These are phyloP conservation scores for Tetrapisispora nanseiensis DNA, from an alignment of 805 yeast genomes.

Conservation along the genomic window DNA sequence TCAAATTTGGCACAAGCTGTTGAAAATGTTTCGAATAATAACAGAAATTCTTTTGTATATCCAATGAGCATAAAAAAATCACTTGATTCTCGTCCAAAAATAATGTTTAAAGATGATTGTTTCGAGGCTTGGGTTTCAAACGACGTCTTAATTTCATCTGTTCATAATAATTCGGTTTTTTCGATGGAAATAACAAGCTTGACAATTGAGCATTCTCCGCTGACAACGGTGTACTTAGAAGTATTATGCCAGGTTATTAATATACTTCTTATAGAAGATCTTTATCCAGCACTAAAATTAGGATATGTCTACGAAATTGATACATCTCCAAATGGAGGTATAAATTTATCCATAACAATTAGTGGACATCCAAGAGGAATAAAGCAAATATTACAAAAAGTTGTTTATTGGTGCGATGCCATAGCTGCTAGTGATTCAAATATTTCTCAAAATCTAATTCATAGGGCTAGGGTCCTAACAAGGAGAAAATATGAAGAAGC, in stretches of 20 bases:
- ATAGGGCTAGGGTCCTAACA: slow-evolving; percentile 39
- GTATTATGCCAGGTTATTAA: slow-evolving; percentile 42
- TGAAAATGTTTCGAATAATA: slow-evolving; percentile 9
- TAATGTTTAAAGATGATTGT: slow-evolving; percentile 27
- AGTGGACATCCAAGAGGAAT: slow-evolving; percentile 43
- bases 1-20: slow-evolving; percentile 17
- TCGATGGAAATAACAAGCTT: slow-evolving; percentile 38
- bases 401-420: slow-evolving; percentile 28
- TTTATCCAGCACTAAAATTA: slow-evolving; percentile 47
- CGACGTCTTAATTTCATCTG: slow-evolving; percentile 22
- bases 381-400: slow-evolving; percentile 24
- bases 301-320: slow-evolving; percentile 49
- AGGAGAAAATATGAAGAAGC: slow-evolving; percentile 40
- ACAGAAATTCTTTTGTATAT: slow-evolving; percentile 27
- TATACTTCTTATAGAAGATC: slow-evolving; percentile 28
- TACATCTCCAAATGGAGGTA: slow-evolving; percentile 46
- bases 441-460: slow-evolving; percentile 30
- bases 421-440: slow-evolving; percentile 11
- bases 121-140: slow-evolving; percentile 46
- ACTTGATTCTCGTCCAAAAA: slow-evolving; percentile 27
- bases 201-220: slow-evolving; percentile 27
- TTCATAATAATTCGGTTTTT: slow-evolving; percentile 30
- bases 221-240: slow-evolving; percentile 41
- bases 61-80: slow-evolving; percentile 27
- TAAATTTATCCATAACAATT: slow-evolving; percentile 42